Conservation (phyloP, 1,284 basidiomycete genomes). For the Cryptococcus sp. region DNA sequence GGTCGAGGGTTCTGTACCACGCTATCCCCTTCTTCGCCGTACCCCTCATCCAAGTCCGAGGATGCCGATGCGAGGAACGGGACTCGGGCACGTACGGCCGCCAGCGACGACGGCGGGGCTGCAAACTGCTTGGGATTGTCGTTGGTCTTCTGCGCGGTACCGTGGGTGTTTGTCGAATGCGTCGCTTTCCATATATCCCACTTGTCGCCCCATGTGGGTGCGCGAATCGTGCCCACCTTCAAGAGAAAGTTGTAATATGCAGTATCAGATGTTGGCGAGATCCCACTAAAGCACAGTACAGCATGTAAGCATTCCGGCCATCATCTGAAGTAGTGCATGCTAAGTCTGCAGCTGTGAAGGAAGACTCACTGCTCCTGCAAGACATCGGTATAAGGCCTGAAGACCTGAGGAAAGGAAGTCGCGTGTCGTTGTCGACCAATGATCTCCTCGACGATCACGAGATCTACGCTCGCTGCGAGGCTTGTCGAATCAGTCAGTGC, state of each 20-base stretch:
- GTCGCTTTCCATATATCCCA: slow-evolving; percentile 48
- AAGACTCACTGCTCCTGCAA: slow-evolving; percentile 40
- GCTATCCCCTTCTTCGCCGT: slow-evolving; percentile 15
- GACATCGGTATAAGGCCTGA: slow-evolving; percentile 39
- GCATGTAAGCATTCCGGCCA: not conserved
- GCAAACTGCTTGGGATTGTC: not conserved
- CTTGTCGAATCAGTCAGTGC: slow-evolving; percentile 25
- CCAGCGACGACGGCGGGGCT: slow-evolving; percentile 6
- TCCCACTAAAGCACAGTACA: slow-evolving; percentile 28
- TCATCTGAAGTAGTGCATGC: not conserved
- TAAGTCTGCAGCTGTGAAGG: not conserved
- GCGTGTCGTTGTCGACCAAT: slow-evolving; percentile 39
- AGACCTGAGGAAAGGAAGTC: slow-evolving; percentile 44
- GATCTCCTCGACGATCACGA: slow-evolving; percentile 46
- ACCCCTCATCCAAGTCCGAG: slow-evolving; percentile 48
- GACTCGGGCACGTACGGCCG: slow-evolving; percentile 26
- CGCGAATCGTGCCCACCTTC: slow-evolving; percentile 49
- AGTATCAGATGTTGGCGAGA: slow-evolving; percentile 38
- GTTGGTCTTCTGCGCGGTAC: not conserved
- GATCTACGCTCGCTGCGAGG: slow-evolving; percentile 37
- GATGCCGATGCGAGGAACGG: slow-evolving; percentile 47
- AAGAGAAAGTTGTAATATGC: slow-evolving; percentile 51
- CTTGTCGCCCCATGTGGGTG: slow-evolving; percentile 49
- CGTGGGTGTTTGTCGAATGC: not conserved
- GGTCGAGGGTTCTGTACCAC: not conserved